Evolutionary conservation across 108 stramenopile genomes (phyloP).

Genomic region (Cyclotella kingstonii): DNA sequence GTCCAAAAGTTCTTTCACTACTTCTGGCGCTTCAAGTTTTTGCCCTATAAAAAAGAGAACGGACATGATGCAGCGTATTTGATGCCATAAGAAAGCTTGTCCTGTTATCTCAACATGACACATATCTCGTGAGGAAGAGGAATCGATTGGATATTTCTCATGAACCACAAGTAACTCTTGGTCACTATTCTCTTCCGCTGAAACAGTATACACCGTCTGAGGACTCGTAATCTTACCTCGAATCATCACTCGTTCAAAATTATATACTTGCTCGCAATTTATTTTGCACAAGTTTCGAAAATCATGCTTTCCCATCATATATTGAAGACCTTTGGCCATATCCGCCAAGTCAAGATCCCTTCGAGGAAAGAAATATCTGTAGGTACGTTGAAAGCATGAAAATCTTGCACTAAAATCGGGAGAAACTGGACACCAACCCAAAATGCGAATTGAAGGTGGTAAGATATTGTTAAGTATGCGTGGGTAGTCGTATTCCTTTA

Average conservation of each 20-base stretch:
- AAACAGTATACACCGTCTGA: slow-evolving; percentile 15
- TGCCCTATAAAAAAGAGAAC: slow-evolving; percentile 91
- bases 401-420: slow-evolving; percentile 93
- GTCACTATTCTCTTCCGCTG: not conserved
- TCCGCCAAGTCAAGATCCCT: slow-evolving; percentile 62
- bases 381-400: slow-evolving; percentile 77
- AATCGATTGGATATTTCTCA: not conserved
- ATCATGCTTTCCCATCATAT: slow-evolving; percentile 92
- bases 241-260: slow-evolving; percentile 81
- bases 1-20: slow-evolving; percentile 84
- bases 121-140: slow-evolving; percentile 39
- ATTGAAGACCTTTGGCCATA: slow-evolving; percentile 71
- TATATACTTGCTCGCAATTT: slow-evolving; percentile 91
- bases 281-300: slow-evolving; percentile 99
- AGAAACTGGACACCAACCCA: slow-evolving; percentile 94
- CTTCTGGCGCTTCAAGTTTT: slow-evolving; percentile 75
- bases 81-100: slow-evolving; percentile 98
- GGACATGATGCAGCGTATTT: slow-evolving; percentile 94
- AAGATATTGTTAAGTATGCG: slow-evolving; percentile 92
- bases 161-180: not conserved
- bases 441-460: slow-evolving; percentile 86
- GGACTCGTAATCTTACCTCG: slow-evolving; percentile 50
- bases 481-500: slow-evolving; percentile 87
- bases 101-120: slow-evolving; percentile 87
- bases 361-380: slow-evolving; percentile 92